Base-by-base conservation (phyloP, 2,329 filamentous ascomycete species). In the Ophiostoma sp. region DNA sequence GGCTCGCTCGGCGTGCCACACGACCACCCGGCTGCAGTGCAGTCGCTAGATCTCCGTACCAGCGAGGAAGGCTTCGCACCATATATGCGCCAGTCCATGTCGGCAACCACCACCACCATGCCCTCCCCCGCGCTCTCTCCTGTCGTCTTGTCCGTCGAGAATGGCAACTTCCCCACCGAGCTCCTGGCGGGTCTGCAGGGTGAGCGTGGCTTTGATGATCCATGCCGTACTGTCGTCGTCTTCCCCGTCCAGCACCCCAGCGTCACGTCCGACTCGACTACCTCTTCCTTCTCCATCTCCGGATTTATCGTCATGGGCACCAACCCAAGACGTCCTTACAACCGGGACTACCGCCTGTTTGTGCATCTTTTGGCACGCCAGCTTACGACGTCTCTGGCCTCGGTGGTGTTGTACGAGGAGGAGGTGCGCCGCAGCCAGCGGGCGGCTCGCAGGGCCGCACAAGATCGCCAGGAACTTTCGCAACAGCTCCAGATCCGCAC, bases 331-430 rank as follows among this genome's bases (percentile, higher is more conserved):
- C 86, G 93, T 69, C 93, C 92, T 0, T 96, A 93, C 77, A 92
- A 96, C 77, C 90, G 92, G 50, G 93, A 95, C 76, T 96, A 95
- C 78, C 88, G 89, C 75, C 84, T 95, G 0, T 96, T 95, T 77
- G 86, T 95, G 50, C 90, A 92, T 77, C 85, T 95, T 0, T 82
- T 95, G 5, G 91, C 90, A 64, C 87, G 92, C 28, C 93, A 95
- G 79, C 84, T 95, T 9, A 92, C 91, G 9, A 95, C 93, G 0
- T 94, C 92, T 0, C 87, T 95, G 80, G 93, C 93, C 0, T 95
- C 92, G 0, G 93, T 95, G 0, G 92, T 95, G 0, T 82, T 96
- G 1, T 95, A 95, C 73, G 93, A 95, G 79, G 93, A 95, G 76
- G 93, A 96, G 79, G 94, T 95, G 76, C 88, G 88, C 74, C 87